Evolutionary conservation across 371 early-diverging fungal species (phyloP), one percentile per base, ranked within the genome.

Genomic region (Mortierella sp.): DNA sequence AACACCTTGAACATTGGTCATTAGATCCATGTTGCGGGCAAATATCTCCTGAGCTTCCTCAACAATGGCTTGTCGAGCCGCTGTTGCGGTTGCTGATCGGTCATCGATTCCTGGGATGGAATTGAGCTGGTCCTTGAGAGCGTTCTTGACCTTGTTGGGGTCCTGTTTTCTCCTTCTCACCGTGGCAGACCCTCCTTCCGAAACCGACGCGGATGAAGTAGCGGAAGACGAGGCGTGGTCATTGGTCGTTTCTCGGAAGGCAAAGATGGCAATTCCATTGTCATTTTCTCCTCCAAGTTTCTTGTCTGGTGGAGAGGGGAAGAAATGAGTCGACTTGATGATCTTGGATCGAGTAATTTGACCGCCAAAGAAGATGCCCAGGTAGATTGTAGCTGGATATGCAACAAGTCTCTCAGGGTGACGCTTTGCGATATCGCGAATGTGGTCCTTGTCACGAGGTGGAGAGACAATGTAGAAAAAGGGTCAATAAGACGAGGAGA

Each of bases 311-410:
- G 72, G 72, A 0, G 72, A 72, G 12, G 72, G 72, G 59, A 66
- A 72, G 22, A 72, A 72, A 13, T 58, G 31, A 14, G 67, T 58
- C 21, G 72, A 49, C 48, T 60, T 60, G 21, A 72, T 19, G 21
- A 72, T 72, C 47, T 58, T 72, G 19, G 67, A 66, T 3, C 62
- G 61, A 12, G 59, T 53, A 34, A 72, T 72, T 25, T 60, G 66
- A 10, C 72, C 72, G 16, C 72, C 72, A 19, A 72, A 72, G 41
- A 72, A 66, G 28, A 72, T 44, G 50, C 72, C 72, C 16, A 66
- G 53, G 28, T 72, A 72, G 34, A 66, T 31, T 3, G 72, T 72
- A 41, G 72, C 66, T 48, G 72, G 72, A 46, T 47, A 72, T 17
- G 72, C 72, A 13, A 72, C 50, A 9, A 72, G 67, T 54, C 51